phyloP scores from a whole-genome alignment of 441 rosid genomes.

The Melastoma candidum region DNA sequence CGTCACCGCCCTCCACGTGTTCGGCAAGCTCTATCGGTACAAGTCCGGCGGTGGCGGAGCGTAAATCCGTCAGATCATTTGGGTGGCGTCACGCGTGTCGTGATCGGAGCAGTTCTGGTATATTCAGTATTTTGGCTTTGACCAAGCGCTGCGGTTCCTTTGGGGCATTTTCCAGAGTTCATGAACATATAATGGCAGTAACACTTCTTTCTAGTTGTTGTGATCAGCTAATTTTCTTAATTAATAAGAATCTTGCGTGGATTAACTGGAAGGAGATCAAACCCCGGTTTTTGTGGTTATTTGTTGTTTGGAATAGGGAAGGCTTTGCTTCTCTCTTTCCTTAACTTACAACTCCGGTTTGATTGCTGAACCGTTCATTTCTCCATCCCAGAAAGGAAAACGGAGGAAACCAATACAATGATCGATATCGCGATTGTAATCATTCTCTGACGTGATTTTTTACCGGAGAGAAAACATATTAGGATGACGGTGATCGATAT shows the following conservation, averaged over 20 bases:
- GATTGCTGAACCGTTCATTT: neutral
- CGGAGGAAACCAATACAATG: neutral
- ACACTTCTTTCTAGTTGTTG: no score
- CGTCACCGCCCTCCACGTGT: conserved; percentile 79
- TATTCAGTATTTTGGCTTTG: conserved; percentile 12
- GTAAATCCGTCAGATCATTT: conserved; percentile 12
- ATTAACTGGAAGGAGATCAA: no score
- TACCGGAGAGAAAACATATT: neutral
- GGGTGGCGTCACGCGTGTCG: conserved; percentile 1
- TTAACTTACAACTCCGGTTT: neutral
- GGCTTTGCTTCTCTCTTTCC: neutral
- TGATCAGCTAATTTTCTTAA: no score
- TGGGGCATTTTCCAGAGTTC: no score
- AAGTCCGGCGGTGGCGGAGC: conserved; percentile 32
- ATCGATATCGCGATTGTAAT: no score
- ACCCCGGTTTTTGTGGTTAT: no score
- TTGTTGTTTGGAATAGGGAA: neutral
- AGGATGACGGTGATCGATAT: conserved; percentile 44
- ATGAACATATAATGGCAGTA: no score
- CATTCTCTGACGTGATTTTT: no score
- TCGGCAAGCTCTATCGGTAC: conserved; percentile 74
- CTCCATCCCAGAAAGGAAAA: conserved; percentile 2
- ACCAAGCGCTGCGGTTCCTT: conserved; percentile 1
- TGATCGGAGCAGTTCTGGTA: neutral
- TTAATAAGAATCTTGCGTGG: no score